Base-by-base conservation (phyloP, 495 filamentous ascomycete genomes). In the Penicillium cataractarum region DNA sequence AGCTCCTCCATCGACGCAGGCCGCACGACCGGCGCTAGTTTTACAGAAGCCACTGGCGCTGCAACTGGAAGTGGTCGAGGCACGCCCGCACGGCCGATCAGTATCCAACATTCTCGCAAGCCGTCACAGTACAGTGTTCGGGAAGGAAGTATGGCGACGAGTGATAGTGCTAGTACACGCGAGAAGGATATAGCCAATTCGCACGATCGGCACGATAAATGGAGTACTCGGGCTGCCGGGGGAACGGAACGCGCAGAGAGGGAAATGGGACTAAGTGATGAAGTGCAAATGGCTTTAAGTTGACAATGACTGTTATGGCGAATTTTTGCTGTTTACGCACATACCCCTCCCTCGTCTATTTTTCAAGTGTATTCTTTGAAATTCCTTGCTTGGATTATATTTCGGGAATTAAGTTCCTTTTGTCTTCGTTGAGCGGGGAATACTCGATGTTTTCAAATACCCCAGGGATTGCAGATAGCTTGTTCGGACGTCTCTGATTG, bases 281-380 rank as follows among this genome's bases (percentile, higher is more conserved):
- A 85, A 55, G 73, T 82, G 8, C 80, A 81, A 59, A 85, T 85
- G 82, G 82, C 77, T 21, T 62, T 85, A 63, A 83, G 82, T 63
- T 85, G 74, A 80, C 48, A 29, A 50, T 48, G 44, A 60, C 19
- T 42, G 44, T 59, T 55, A 13, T 33, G 1, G 4, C 42, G 40
- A 35, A 35, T 51, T 24, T 17, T n/a, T 2, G 32, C 9, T 10
- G 44, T 59, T 17, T 57, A 31, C 17, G n/a, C 17, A 8, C 5
- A n/a, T n/a, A n/a, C n/a, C n/a, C n/a, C n/a, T n/a, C n/a, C n/a
- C n/a, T n/a, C n/a, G n/a, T n/a, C n/a, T n/a, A n/a, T n/a, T n/a
- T n/a, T n/a, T n/a, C n/a, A n/a, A n/a, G n/a, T n/a, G n/a, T n/a
- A n/a, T n/a, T n/a, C n/a, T n/a, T n/a, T n/a, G n/a, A n/a, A n/a